phyloP scores from a whole-genome alignment of 768 basidiomycete species.

The Cubamyces lactineus region DNA sequence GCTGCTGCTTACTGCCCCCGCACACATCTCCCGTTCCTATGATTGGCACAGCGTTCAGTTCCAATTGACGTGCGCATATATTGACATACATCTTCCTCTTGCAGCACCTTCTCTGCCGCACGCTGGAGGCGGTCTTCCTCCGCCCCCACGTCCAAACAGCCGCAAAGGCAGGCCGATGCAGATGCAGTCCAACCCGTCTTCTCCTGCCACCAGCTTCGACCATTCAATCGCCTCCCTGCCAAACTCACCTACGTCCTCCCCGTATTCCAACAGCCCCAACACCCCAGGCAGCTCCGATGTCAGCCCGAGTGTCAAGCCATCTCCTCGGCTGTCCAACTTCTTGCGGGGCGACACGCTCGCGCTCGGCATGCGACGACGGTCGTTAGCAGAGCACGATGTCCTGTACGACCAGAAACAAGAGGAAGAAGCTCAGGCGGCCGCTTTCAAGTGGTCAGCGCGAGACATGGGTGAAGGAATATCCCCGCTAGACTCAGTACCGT shows the following conservation, averaged over 20 bases:
- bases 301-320: constrained; percentile 44
- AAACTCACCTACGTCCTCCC: constrained; percentile 14
- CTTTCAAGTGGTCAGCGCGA: constrained; percentile 3
- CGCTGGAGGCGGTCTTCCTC: constrained; percentile 26
- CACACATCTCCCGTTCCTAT: neutral
- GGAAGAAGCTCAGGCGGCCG: neutral
- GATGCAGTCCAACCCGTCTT: constrained; percentile 20
- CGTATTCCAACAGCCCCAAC: constrained; percentile 14
- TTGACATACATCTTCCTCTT: neutral
- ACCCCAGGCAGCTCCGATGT: constrained; percentile 16
- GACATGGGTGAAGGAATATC: neutral
- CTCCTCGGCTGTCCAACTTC: constrained; percentile 35
- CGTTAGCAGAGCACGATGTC: constrained; percentile 5
- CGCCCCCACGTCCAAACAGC: constrained; percentile 31
- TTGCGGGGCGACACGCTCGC: constrained; percentile 15
- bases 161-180: constrained; percentile 13
- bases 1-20: neutral
- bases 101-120: constrained; percentile 2
- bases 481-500: constrained; percentile 16
- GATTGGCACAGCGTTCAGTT: too few relatives aligned
- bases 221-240: constrained; percentile 15
- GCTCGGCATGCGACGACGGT: constrained; percentile 11
- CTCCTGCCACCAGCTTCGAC: constrained; percentile 19
- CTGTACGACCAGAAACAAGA: constrained; percentile 3
- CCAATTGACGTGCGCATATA: constrained; percentile 3